phyloP scores from a whole-genome alignment of 176 grass and related monocot species.

The Aegilops sharonensis region DNA sequence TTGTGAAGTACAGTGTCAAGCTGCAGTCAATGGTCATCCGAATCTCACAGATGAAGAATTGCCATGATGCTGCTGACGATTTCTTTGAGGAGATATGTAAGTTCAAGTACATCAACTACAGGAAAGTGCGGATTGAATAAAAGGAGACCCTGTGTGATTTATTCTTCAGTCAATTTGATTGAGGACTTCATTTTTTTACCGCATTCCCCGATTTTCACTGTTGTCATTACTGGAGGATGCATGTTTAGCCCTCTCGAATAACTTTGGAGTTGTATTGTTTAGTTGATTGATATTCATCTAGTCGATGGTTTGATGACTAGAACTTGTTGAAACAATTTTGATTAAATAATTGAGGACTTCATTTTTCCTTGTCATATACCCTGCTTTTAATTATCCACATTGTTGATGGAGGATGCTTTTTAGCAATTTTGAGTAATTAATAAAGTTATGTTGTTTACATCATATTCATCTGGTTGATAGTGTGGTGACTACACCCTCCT shows the following conservation, averaged over 20 bases:
- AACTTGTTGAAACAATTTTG: conserved; percentile 13
- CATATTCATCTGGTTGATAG: not conserved
- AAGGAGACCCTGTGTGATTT: conserved; percentile 5
- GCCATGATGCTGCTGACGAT: conserved; percentile 83
- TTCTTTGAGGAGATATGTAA: conserved; percentile 99
- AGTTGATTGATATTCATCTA: not conserved
- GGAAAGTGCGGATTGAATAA: conserved; percentile 77
- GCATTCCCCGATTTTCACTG: conserved; percentile 5
- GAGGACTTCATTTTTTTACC: not conserved
- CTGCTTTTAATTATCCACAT: not conserved
- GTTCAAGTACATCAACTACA: conserved; percentile 75
- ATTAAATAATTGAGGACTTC: not conserved
- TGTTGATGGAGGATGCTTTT: conserved; percentile 16
- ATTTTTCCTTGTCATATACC: not conserved
- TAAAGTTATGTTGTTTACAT: conserved; percentile 16
- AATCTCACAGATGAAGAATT: conserved; percentile 99
- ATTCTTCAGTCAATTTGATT: conserved; percentile 27
- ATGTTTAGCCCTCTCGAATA: conserved; percentile 10
- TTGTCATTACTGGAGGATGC: conserved; percentile 9
- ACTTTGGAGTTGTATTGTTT: conserved; percentile 9
- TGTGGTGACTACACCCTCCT: not conserved
- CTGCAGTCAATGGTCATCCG: conserved; percentile 76
- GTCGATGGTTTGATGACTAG: conserved; percentile 17
- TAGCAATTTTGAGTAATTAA: not conserved
- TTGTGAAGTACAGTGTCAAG: conserved; percentile 64